Evolutionary conservation across 2,329 filamentous ascomycete genomes (phyloP).

Genomic region (Claviceps paspali): DNA sequence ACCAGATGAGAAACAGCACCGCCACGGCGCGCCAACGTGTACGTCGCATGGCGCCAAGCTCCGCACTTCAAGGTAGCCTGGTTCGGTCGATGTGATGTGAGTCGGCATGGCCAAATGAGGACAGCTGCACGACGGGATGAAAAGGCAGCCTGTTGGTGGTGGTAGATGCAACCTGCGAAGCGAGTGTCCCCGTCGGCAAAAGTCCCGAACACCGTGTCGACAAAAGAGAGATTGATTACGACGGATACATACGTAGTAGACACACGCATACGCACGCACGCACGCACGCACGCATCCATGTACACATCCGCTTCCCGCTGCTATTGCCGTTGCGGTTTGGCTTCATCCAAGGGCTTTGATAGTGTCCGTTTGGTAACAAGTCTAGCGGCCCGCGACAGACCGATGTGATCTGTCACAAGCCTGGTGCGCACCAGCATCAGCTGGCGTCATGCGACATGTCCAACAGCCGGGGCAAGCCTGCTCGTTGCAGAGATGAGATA

Average conservation of each 20-base stretch:
- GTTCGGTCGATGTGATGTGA: not conserved
- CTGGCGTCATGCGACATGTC: no score
- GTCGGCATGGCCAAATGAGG: not conserved
- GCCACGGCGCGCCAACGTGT: conserved; percentile 1
- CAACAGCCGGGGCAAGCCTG: no score
- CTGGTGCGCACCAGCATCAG: no score
- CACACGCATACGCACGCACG: no score
- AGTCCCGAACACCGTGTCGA: no score
- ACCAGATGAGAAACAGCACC: not conserved
- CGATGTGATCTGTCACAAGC: not conserved
- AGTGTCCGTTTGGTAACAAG: conserved; percentile 2
- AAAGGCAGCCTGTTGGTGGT: not conserved
- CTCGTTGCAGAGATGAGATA: no score
- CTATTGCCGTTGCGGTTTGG: not conserved
- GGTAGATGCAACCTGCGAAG: not conserved
- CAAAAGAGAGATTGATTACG: no score
- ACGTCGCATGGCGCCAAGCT: not conserved
- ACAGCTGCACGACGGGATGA: not conserved
- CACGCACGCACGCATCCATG: no score
- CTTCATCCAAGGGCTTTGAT: not conserved
- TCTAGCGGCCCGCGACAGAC: conserved; percentile 4
- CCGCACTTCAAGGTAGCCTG: not conserved
- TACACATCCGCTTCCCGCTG: no score
- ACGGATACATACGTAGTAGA: no score
- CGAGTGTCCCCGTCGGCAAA: no score